These are phyloP conservation scores for Aegilops bicornis DNA, from an alignment of 176 grass and related monocot genomes.

Conservation along the genomic window DNA sequence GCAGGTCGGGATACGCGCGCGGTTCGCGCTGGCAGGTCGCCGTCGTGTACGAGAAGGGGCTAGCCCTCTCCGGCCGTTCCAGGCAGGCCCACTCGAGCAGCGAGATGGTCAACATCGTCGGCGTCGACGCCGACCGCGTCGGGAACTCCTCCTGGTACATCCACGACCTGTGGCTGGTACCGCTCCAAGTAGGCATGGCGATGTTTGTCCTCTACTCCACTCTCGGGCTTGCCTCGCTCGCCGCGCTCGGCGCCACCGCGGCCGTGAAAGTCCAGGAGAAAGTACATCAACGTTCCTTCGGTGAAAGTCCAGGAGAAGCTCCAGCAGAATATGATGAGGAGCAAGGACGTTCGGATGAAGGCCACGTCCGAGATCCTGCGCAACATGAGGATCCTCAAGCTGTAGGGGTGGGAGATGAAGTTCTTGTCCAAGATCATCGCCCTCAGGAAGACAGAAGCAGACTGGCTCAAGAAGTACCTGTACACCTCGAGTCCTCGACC, in stretches of 20 bases:
- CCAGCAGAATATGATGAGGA: slow-evolving; percentile 36
- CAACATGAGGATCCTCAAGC: slow-evolving; percentile 86
- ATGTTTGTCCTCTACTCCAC: slow-evolving; percentile 65
- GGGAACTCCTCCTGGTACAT: slow-evolving; percentile 58
- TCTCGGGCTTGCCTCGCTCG: slow-evolving; percentile 53
- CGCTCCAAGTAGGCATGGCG: slow-evolving; percentile 61
- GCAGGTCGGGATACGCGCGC: slow-evolving; percentile 42
- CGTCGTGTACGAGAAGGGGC: slow-evolving; percentile 69
- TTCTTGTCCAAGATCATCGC: slow-evolving; percentile 11
- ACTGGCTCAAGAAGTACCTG: slow-evolving; percentile 8
- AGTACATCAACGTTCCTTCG: slow-evolving; percentile 68
- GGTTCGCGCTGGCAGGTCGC: slow-evolving; percentile 43
- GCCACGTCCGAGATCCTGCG: slow-evolving; percentile 69
- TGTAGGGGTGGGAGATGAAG: slow-evolving; percentile 45
- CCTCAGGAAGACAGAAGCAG: background rate
- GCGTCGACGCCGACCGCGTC: slow-evolving; percentile 57
- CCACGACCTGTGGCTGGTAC: slow-evolving; percentile 72
- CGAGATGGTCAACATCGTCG: slow-evolving; percentile 62
- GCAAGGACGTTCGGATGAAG: slow-evolving; percentile 63
- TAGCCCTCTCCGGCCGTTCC: slow-evolving; percentile 55
- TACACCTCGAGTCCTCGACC: background rate
- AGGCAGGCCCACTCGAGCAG: slow-evolving; percentile 60
- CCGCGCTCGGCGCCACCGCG: slow-evolving; percentile 49
- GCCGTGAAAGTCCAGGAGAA: slow-evolving; percentile 46
- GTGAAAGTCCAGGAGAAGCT: slow-evolving; percentile 38